A percentile compares a stretch with the other conserved stretches of the same genome.
Conservation (phyloP, 2,329 filamentous ascomycete species). For the Ploettnerulaceae sp. region DNA sequence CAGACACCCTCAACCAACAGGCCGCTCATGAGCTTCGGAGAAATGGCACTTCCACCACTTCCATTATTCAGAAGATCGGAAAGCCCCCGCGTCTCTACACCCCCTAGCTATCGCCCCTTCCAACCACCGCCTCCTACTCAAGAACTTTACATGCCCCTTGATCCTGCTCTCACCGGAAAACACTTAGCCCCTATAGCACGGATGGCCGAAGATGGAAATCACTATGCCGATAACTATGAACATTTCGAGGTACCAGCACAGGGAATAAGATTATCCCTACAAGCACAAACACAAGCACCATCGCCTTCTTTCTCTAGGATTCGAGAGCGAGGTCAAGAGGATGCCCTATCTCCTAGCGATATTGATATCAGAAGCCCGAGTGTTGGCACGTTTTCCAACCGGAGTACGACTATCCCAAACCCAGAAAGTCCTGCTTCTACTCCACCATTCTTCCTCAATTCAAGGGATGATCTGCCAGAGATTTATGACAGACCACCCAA, state of each 20-base stretch:
- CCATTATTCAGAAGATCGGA: not conserved
- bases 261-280: constrained; percentile 8
- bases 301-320: constrained; percentile 12
- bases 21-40: not conserved
- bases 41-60: not conserved
- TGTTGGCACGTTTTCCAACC: constrained; percentile 13
- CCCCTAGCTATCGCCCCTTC: not conserved
- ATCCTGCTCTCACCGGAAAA: constrained; percentile 5
- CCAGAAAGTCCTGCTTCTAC: constrained; percentile 5
- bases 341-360: constrained; percentile 26
- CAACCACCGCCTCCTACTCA: not conserved
- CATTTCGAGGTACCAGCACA: constrained; percentile 11
- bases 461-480: not conserved
- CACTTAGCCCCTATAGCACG: not conserved
- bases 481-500: constrained; percentile 1
- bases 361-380: constrained; percentile 20
- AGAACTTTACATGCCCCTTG: not conserved
- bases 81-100: not conserved
- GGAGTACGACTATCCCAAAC: constrained; percentile 10
- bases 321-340: constrained; percentile 13
- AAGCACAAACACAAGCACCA: constrained; percentile 1
- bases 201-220: constrained; percentile 1
- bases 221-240: constrained; percentile 26
- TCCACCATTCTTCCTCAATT: constrained; percentile 1
- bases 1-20: not conserved